These are phyloP conservation scores for Macroventuria anomochaeta DNA, from an alignment of 2,329 filamentous ascomycete genomes.

Conservation along the genomic window DNA sequence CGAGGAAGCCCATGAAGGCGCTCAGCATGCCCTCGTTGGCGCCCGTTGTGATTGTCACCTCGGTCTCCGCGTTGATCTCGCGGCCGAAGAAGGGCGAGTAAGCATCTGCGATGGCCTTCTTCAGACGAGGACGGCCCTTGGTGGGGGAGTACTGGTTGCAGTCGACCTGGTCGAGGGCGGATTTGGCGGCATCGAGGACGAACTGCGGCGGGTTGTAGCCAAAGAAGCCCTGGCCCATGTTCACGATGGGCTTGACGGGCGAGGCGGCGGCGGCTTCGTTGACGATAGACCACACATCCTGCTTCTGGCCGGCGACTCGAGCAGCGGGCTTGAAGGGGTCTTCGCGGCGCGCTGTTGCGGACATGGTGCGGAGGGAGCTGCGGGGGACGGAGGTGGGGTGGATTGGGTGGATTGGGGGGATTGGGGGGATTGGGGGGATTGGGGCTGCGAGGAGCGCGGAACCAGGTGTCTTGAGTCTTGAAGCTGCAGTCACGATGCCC, in stretches of 20 bases:
- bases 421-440: neutral
- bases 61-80: slow-evolving; percentile 82
- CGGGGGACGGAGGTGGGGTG: slow-evolving; percentile 3
- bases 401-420: neutral
- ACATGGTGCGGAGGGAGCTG: slow-evolving; percentile 41
- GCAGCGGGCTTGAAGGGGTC: slow-evolving; percentile 61
- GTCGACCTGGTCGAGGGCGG: slow-evolving; percentile 86
- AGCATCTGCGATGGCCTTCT: slow-evolving; percentile 89
- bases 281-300: slow-evolving; percentile 71
- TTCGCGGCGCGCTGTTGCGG: slow-evolving; percentile 40
- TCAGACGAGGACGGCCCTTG: slow-evolving; percentile 87
- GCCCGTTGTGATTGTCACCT: slow-evolving; percentile 92
- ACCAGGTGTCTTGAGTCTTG: neutral
- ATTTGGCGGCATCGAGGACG: slow-evolving; percentile 88
- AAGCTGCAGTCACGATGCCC: slow-evolving; percentile 16
- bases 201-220: slow-evolving; percentile 95
- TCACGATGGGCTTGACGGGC: slow-evolving; percentile 69
- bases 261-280: slow-evolving; percentile 71
- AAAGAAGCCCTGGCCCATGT: slow-evolving; percentile 78
- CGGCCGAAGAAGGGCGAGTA: slow-evolving; percentile 91
- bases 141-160: slow-evolving; percentile 99
- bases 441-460: neutral
- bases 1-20: slow-evolving; percentile 97
- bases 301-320: slow-evolving; percentile 60
- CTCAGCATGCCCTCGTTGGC: slow-evolving; percentile 93